Percentiles rank a stretch among this genome's conserved stretches.
Conservation (phyloP, 2,329 filamentous ascomycete genomes). For the Diplocarpon mali region DNA sequence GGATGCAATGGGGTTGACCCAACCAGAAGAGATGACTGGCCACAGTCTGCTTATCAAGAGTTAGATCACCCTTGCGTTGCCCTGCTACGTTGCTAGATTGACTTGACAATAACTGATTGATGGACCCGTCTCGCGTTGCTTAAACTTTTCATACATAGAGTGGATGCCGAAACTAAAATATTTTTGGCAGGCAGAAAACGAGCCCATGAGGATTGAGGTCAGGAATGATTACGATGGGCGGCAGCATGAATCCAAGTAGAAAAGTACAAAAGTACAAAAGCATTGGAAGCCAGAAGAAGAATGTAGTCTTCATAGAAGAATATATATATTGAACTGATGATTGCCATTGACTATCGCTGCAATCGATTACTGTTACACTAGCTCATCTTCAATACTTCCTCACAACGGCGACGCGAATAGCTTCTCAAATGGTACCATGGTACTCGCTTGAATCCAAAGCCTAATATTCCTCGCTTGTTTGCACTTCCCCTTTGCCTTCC, state of each 20-base stretch:
- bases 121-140: no score
- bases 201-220: conserved; percentile 20
- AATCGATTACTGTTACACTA: no score
- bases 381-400: no score
- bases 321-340: no score
- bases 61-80: conserved; percentile 21
- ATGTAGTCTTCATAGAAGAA: no score
- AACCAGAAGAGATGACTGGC: conserved; percentile 89
- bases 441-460: no score
- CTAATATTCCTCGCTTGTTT: not conserved
- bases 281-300: not conserved
- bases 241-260: no score
- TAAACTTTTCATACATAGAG: not conserved
- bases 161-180: conserved; percentile 12
- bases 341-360: no score
- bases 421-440: no score
- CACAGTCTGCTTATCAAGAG: conserved; percentile 69
- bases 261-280: not conserved
- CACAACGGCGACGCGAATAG: no score
- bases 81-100: conserved; percentile 1
- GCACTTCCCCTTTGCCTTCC: not conserved
- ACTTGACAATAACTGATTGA: no score
- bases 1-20: conserved; percentile 77
- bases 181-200: conserved; percentile 23
- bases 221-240: no score